These are phyloP conservation scores for Aspergillus sp. DNA, from an alignment of 2,329 filamentous ascomycete species.

Conservation along the genomic window DNA sequence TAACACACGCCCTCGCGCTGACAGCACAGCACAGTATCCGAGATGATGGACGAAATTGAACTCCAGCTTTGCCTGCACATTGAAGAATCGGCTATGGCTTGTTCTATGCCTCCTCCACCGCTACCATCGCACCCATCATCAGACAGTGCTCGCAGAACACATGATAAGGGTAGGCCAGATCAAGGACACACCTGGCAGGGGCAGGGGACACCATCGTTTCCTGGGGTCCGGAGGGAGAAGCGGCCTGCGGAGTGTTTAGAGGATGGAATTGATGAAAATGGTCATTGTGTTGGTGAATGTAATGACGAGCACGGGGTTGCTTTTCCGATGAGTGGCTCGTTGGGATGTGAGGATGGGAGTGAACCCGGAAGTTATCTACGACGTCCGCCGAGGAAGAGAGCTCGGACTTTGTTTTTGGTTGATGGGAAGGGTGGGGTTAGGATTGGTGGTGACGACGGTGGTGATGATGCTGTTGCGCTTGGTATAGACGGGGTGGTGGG, in stretches of 20 bases:
- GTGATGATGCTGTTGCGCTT: neutral
- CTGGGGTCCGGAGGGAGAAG: neutral
- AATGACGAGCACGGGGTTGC: neutral
- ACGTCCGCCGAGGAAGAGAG: constrained; percentile 8
- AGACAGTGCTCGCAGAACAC: neutral
- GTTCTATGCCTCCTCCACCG: neutral
- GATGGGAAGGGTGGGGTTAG: neutral
- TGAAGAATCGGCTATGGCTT: constrained; percentile 14
- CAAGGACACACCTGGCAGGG: neutral
- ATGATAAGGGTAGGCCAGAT: neutral
- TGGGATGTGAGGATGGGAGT: neutral
- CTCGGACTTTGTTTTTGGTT: neutral
- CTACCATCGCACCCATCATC: neutral
- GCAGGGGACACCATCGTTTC: neutral
- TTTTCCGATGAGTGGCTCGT: neutral
- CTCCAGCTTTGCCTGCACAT: constrained; percentile 20
- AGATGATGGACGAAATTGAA: constrained; percentile 22
- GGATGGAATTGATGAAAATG: neutral
- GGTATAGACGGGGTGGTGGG: neutral
- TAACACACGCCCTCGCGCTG: neutral
- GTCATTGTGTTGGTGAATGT: neutral
- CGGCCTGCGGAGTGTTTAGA: neutral
- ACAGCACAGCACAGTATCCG: neutral
- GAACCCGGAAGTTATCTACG: neutral
- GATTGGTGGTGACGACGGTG: neutral